A percentile compares a stretch with the other conserved stretches of the same genome.
These are phyloP conservation scores for Platanthera guangdongensis DNA, from an alignment of 106 monocot genomes.

Conservation along the genomic window DNA sequence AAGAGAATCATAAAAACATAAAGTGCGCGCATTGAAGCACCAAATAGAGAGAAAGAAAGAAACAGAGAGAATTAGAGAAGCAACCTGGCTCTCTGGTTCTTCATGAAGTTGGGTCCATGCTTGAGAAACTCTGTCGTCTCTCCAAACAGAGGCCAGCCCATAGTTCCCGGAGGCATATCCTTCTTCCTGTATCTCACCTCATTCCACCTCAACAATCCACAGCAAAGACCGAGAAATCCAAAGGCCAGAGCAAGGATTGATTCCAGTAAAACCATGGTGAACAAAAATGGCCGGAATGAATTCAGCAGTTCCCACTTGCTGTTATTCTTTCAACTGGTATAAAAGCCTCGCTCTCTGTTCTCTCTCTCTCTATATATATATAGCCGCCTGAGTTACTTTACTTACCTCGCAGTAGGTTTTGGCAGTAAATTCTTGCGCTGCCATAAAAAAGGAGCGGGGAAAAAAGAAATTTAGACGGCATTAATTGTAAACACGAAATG, in stretches of 20 bases:
- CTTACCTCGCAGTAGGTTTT: conserved; percentile 5
- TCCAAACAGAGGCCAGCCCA: conserved; percentile 94
- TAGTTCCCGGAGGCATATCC: conserved; percentile 86
- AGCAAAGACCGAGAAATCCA: conserved; percentile 30
- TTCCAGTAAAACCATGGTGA: conserved; percentile 25
- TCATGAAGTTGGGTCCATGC: conserved; percentile 81
- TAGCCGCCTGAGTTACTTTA: conserved; percentile 13
- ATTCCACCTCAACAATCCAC: conserved; percentile 65
- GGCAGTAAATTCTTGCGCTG: conserved; percentile 5
- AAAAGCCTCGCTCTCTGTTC: neutral
- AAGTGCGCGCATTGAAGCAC: neutral
- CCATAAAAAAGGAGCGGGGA: neutral
- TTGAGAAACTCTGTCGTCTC: conserved; percentile 93
- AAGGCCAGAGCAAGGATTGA: conserved; percentile 20
- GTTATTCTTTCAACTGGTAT: neutral
- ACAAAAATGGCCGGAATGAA: conserved; percentile 1
- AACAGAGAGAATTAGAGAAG: neutral
- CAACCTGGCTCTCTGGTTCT: conserved; percentile 62
- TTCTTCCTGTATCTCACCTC: conserved; percentile 75
- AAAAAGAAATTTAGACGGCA: too few relatives aligned
- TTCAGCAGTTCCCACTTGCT: conserved; percentile 7
- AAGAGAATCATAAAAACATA: neutral
- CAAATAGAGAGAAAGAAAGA: neutral
- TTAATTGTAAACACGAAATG: neutral
- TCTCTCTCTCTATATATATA: conserved; percentile 14